Conservation (phyloP, 1,284 basidiomycete genomes). For the Ceratobasidium sp. region DNA sequence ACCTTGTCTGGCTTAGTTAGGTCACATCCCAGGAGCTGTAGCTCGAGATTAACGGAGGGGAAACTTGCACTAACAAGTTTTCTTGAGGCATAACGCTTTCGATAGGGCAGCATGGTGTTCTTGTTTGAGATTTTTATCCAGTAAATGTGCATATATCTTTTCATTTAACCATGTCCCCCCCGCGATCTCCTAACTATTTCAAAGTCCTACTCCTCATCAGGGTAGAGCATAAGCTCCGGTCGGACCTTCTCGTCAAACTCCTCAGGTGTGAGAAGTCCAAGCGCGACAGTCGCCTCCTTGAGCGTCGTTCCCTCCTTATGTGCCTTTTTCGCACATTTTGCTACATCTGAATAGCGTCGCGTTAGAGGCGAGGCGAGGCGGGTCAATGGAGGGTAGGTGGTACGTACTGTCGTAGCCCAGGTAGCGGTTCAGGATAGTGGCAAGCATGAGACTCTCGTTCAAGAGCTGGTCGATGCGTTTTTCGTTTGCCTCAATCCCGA, state of each 20-base stretch:
- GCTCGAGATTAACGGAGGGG: no score
- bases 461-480: slow-evolving; percentile 89
- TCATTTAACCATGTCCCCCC: no score
- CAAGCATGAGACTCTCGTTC: slow-evolving; percentile 97
- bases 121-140: no score
- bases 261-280: slow-evolving; percentile 89
- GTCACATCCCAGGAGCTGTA: no score
- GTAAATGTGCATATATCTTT: no score
- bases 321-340: slow-evolving; percentile 98
- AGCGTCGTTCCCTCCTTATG: slow-evolving; percentile 98
- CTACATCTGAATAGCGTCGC: slow-evolving; percentile 84
- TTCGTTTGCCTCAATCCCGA: slow-evolving; percentile 97
- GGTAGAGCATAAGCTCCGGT: slow-evolving; percentile 90
- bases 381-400: no score
- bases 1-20: no score
- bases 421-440: slow-evolving; percentile 93
- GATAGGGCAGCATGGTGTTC: no score
- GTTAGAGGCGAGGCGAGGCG: no score
- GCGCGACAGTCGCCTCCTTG: slow-evolving; percentile 92
- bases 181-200: not conserved
- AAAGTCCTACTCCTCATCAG: slow-evolving; percentile 63
- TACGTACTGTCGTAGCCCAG: slow-evolving; percentile 94
- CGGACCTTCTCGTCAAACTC: slow-evolving; percentile 97
- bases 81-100: no score
- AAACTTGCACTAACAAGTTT: no score